Base-by-base conservation (phyloP, 768 basidiomycete genomes). In the Podaxis mareebaensis region DNA sequence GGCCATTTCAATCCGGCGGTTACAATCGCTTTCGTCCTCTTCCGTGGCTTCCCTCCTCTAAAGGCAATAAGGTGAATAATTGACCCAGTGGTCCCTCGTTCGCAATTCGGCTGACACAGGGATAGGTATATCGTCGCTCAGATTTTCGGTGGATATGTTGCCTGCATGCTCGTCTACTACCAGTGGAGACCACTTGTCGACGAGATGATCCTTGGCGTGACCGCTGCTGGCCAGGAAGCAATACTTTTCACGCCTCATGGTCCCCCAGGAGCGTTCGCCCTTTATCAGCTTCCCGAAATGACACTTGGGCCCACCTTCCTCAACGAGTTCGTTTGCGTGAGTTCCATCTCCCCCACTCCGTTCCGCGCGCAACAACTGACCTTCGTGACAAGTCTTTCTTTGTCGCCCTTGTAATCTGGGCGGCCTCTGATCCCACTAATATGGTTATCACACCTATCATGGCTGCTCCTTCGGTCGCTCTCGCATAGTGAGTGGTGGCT, bases 1-100 rank as follows among this genome's bases (percentile, higher is more conserved):
- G 83, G 87, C 22, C 89, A 90, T 67, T 85, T 90, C 70, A 87
- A 80, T 59, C 92, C 91, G 2, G 80, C 83, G 53, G 78, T 90
- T 22, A 86, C 88, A 3, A 75, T 89, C 53, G 73, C 81, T 7
- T 73, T 81, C 48, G 74, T 79, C 17, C 10, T 88, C 13, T 83
- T 85, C 77, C 83, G 76, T 64, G 81, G 81, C 0, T 86, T 88
- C 72, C 85, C 89, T 1, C 58, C 72, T 12, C 58, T 69, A 51
- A 89, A 86, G 61, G 87, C 82, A 3, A 52, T 74, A 28, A 75
- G 83, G 88, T 87, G 44, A 63, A 75, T 48, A 15, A 8, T 33
- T 39, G n/a, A 17, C 12, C 46, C 13, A 64, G 62, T 42, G n/a
- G 11, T 20, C 15, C 13, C 8, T 15, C 39, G 20, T 11, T 33